A percentile compares a stretch with the other conserved stretches of the same genome.
Evolutionary conservation across 2,329 filamentous ascomycete genomes (phyloP).

Genomic region (Fusarium haematococcum): DNA sequence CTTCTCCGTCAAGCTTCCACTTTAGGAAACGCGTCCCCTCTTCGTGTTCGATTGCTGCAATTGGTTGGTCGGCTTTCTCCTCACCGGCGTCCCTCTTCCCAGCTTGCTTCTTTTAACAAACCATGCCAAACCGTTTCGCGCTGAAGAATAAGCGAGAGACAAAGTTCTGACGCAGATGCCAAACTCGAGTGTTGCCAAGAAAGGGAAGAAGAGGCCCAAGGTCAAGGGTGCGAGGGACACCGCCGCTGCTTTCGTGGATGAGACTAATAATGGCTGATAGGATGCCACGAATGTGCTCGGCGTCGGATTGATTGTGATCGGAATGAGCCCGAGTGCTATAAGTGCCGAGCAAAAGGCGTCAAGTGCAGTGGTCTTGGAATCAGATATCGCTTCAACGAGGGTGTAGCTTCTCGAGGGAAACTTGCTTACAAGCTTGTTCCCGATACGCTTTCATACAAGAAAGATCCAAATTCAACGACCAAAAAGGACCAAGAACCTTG

Average conservation of each 20-base stretch:
- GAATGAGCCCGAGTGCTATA: conserved; percentile 9
- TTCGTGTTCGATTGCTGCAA: background rate
- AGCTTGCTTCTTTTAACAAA: background rate
- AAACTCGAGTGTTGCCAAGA: background rate
- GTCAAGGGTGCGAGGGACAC: conserved; percentile 7
- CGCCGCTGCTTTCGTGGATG: too few species aligned
- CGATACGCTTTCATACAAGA: conserved; percentile 14
- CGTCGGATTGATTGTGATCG: conserved; percentile 20
- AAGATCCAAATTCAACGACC: background rate
- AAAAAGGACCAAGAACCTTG: background rate
- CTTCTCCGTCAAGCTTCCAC: conserved; percentile 3
- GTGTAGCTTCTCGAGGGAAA: conserved; percentile 14
- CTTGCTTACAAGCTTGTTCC: conserved; percentile 14
- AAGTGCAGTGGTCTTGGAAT: conserved; percentile 3
- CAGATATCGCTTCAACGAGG: conserved; percentile 22
- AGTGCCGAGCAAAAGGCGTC: conserved; percentile 4
- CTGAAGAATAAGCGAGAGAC: background rate
- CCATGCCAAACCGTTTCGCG: background rate
- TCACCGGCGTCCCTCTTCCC: background rate
- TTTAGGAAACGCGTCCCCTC: background rate
- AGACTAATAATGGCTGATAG: background rate
- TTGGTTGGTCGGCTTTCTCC: background rate
- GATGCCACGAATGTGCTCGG: conserved; percentile 19
- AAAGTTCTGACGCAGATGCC: background rate
- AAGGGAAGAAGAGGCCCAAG: conserved; percentile 15